phyloP scores from a whole-genome alignment of 73 alveolate species.

The Breviolum minutum region DNA sequence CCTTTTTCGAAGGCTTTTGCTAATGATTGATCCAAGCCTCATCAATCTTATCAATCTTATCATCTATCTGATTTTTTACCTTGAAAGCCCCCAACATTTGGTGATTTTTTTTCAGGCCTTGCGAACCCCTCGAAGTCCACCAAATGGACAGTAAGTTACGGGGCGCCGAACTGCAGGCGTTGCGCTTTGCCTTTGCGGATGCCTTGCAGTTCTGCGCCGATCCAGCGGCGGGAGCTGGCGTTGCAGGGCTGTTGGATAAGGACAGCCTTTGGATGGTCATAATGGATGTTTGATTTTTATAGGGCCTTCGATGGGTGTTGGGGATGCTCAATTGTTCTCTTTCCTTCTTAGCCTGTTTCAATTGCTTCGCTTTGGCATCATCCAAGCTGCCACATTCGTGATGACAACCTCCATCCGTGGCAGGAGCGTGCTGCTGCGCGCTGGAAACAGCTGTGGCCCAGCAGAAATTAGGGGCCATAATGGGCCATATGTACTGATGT shows the following conservation, averaged over 20 bases:
- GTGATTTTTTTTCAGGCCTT: too few species aligned
- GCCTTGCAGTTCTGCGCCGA: constrained; percentile 80
- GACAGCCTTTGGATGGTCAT: neutral
- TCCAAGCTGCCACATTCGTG: too few species aligned
- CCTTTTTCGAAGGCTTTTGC: too few species aligned
- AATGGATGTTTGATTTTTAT: neutral
- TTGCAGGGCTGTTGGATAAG: constrained; percentile 14
- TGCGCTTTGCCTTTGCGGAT: constrained; percentile 86
- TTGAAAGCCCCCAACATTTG: too few species aligned
- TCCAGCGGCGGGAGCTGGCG: constrained; percentile 5
- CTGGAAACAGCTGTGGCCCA: constrained; percentile 24
- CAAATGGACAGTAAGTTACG: neutral
- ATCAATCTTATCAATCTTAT: too few species aligned
- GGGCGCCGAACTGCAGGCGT: neutral
- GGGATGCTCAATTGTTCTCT: too few species aligned
- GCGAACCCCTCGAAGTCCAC: too few species aligned
- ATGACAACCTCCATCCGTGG: neutral
- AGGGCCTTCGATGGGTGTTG: neutral
- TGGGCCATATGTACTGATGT: too few species aligned
- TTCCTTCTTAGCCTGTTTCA: too few species aligned
- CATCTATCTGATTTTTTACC: too few species aligned
- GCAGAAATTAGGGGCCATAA: neutral
- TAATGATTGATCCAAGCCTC: too few species aligned
- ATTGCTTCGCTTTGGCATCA: too few species aligned
- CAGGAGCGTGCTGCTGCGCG: constrained; percentile 64